A percentile compares a stretch with the other conserved stretches of the same genome.
Evolutionary conservation across 257 asterid species (phyloP).

Genomic region (Penstemon newberryi): DNA sequence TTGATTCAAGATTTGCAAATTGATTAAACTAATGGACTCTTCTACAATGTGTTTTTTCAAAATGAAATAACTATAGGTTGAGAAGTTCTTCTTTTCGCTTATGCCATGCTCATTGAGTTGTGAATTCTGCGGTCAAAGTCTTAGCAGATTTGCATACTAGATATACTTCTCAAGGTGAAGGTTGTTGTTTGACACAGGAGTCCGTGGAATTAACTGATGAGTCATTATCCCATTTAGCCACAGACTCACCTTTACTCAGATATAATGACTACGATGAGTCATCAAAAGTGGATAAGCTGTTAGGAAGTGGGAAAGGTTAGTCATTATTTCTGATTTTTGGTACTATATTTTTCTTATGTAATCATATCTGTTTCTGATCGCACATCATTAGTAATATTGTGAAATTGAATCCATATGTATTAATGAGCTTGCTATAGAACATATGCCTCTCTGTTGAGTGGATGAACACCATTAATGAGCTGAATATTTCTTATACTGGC

Average conservation of each 20-base stretch:
- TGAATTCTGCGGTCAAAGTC: conserved; percentile 22
- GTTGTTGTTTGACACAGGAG: conserved; percentile 58
- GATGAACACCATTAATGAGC: conserved; percentile 15
- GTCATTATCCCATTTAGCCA: not conserved
- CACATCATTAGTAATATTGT: conserved; percentile 20
- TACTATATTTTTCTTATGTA: conserved; percentile 5
- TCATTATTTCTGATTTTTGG: conserved; percentile 12
- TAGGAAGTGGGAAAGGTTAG: conserved; percentile 85
- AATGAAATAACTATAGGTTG: conserved; percentile 13
- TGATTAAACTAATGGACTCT: no score
- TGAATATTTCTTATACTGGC: conserved; percentile 22
- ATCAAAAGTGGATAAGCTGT: conserved; percentile 65
- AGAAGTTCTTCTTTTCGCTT: conserved; percentile 2
- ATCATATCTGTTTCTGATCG: conserved; percentile 1
- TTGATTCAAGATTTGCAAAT: no score
- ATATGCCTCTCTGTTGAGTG: conserved; percentile 12
- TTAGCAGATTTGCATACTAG: conserved; percentile 23
- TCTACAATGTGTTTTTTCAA: not conserved
- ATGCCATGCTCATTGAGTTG: conserved; percentile 21
- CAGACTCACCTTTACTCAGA: conserved; percentile 28
- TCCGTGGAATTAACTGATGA: conserved; percentile 30
- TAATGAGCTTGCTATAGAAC: conserved; percentile 15
- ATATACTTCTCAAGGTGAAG: conserved; percentile 27
- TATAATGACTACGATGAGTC: conserved; percentile 43
- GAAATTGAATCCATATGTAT: conserved; percentile 18